Evolutionary conservation across 75 land plant species (phyloP), one percentile per base, ranked within the genome.

Genomic region (Azolla pinnata): DNA sequence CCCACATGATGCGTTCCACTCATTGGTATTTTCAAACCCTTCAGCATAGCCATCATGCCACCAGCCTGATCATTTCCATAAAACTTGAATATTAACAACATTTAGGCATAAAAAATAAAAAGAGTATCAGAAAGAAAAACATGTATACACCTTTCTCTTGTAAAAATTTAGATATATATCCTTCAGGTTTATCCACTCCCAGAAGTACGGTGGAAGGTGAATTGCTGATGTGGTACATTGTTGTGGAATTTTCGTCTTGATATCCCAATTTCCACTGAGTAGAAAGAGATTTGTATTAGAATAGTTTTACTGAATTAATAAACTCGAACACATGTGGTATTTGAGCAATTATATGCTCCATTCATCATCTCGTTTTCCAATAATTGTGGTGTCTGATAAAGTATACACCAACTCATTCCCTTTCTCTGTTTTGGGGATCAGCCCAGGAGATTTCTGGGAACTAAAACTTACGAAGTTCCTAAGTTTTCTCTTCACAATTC

Each of bases 121-220:
- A 51, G n/a, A 65, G 19, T 32, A 30, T 31, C 27, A 0, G 29
- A 31, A 44, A 3, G 24, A 20, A 16, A 18, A 18, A n/a, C 20
- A 48, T 42, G 56, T 33, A 31, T 64, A 68, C 52, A 88, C 98
- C 74, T 70, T 72, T 48, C 56, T 66, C 35, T 75, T 76, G 75
- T 93, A 93, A 51, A 88, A 93, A 51, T 93, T 93, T 53, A 80
- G 72, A 61, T 72, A 93, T 10, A 88, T 72, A 59, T 93, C 98
- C 72, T 93, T 93, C 62, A 93, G 29, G 64, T 93, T 93, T 60
- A 93, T 83, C 98, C 96, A 93, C 57, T 93, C 98, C 69, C 66
- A 79, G 60, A 88, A 93, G 44, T 85, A 93, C 18, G 64, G 40
- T 20, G 90, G 84, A 63, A 85, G 63, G 20, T 76, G 66, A 53